Base-by-base conservation (phyloP, 306 rosid genomes). In the Glycine tomentella region DNA sequence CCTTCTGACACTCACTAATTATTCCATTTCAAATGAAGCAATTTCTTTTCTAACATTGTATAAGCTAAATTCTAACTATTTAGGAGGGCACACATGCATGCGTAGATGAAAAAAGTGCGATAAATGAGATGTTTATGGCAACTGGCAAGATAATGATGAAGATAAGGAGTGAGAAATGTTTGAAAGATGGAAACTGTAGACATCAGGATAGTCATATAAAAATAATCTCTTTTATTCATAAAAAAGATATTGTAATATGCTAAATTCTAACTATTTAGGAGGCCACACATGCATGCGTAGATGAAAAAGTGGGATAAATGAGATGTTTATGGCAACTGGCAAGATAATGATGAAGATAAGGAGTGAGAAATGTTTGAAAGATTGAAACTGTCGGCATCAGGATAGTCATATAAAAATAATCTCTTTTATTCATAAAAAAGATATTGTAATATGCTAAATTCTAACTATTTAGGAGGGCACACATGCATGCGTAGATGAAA, bases 21-120 rank as follows among this genome's bases (percentile, higher is more conserved):
- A n/a, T 80, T 72, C 70, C 49, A 17, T 69, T 76, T 74, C 73
- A 53, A 57, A 50, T 42, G 17, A 58, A 72, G 36, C 80, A 61
- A 69, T 8, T 42, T 52, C 7, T 75, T 10, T 58, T 45, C n/a
- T 36, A 34, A 44, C 33, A 17, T 52, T 57, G 8, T 59, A 20
- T 20, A 25, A n/a, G 62, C 33, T 44, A 45, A 31, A 12, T 9
- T 75, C 9, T 75, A 49, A 51, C 78, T 74, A 40, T 3, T 14
- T 45, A 75, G 57, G 15, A 48, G 61, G 64, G 48, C 36, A 20
- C 38, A n/a, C n/a, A 25, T 61, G 40, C n/a, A n/a, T 52, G 61
- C 76, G 62, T 42, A 71, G 14, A 8, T 8, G 10, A 49, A 49
- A 10, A 11, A 49, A 12, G 55, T 50, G 55, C 6, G 55, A 12